These are phyloP conservation scores for Penicillium sp. DNA, from an alignment of 2,329 filamentous ascomycete genomes.

Conservation along the genomic window DNA sequence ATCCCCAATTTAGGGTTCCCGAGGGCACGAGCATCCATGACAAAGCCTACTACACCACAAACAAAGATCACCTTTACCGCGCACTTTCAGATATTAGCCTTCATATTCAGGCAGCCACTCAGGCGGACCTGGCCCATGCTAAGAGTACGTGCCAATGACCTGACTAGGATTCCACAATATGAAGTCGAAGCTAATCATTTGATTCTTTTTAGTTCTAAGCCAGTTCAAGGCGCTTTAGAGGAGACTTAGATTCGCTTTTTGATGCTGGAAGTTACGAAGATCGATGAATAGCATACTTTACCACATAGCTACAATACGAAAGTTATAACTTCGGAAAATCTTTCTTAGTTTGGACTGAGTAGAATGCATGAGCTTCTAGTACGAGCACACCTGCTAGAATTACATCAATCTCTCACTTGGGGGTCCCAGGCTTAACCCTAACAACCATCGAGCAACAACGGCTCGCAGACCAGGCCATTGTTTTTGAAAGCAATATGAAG, in stretches of 20 bases:
- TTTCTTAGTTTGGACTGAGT: no score
- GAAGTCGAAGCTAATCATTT: not conserved
- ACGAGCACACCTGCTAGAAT: no score
- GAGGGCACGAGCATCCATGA: constrained; percentile 17
- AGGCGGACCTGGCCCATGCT: constrained; percentile 14
- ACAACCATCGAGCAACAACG: no score
- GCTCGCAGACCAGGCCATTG: no score
- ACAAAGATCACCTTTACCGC: constrained; percentile 20
- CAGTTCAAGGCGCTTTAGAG: constrained; percentile 20
- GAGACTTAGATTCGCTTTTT: not conserved
- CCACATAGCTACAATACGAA: not conserved
- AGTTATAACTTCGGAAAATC: no score
- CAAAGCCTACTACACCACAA: constrained; percentile 16
- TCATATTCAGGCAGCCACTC: constrained; percentile 20
- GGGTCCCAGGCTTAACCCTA: no score
- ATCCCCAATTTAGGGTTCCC: constrained; percentile 12
- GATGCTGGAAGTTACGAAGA: not conserved
- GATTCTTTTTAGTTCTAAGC: constrained; percentile 7
- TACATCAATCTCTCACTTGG: no score
- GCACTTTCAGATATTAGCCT: constrained; percentile 19
- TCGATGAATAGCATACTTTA: not conserved
- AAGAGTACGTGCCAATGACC: constrained; percentile 8
- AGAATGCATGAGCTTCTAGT: no score
- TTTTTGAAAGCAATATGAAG: no score
- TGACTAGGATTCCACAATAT: not conserved